Evolutionary conservation across 139 green algal genomes (phyloP), one percentile per base, ranked within the genome.

Genomic region (Pseudopediastrum boryanum): DNA sequence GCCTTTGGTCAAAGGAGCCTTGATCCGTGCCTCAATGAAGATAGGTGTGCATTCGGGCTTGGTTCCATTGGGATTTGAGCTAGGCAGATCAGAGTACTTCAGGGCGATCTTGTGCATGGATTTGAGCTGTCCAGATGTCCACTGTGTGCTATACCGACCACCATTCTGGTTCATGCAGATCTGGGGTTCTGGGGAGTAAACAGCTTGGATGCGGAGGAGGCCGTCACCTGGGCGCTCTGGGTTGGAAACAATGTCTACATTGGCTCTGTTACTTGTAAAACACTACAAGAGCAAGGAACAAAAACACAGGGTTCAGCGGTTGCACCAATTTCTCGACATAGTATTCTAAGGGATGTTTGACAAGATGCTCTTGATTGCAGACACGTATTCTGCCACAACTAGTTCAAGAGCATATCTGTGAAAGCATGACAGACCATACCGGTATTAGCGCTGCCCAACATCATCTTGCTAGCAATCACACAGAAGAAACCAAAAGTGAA

Each of bases 21-120:
- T 52, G 21, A 73, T 73, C 0, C 65, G 65, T 6, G 65, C 65
- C 65, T 73, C 65, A 3, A 73, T 73, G 13, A 73, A 31, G 1
- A 73, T 41, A 1, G 65, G 56, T 1, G 65, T 73, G 65, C 65
- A 73, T 41, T 73, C 56, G 38, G 31, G 42, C 56, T 41, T n/a
- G 33, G 8, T 62, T 62, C 6, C 3, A 31, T 66, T 31, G 27
- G 27, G 31, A 5, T 59, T 73, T 2, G 65, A 8, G 4, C 54
- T n/a, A 10, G 29, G 35, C 29, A n/a, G 19, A 8, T 33, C 25
- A 25, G 65, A 43, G 39, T 41, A 41, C 21, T 73, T 36, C 42
- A 73, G 56, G 19, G 56, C 38, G 21, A 41, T 39, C 23, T 73
- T 59, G 65, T 43, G 54, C 65, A 42, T 73, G 21, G 65, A 58